These are phyloP conservation scores for Scortechinia acanthostroma DNA, from an alignment of 2,329 filamentous ascomycete species.

Conservation along the genomic window DNA sequence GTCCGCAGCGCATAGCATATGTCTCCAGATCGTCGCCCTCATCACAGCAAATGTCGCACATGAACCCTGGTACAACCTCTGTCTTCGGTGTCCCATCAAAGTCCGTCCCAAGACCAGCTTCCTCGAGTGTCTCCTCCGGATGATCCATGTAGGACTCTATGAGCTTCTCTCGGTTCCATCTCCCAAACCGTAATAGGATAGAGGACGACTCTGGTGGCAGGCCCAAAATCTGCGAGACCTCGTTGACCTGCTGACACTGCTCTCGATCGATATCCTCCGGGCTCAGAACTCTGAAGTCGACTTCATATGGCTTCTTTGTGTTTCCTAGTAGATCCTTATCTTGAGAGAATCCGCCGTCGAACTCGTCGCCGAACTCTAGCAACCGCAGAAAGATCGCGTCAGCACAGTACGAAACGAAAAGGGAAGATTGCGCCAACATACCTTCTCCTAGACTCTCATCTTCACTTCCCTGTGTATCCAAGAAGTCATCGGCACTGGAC, in stretches of 20 bases:
- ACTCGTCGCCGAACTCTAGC: slow-evolving; percentile 43
- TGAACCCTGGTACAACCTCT: slow-evolving; percentile 68
- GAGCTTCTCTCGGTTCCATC: slow-evolving; percentile 93
- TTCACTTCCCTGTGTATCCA: slow-evolving; percentile 73
- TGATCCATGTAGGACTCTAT: slow-evolving; percentile 96
- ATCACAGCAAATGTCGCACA: slow-evolving; percentile 94
- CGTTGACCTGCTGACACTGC: slow-evolving; percentile 78
- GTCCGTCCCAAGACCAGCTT: slow-evolving; percentile 70
- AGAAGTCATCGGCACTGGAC: slow-evolving; percentile 70
- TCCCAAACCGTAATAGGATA: slow-evolving; percentile 79
- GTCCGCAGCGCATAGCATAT: slow-evolving; percentile 90
- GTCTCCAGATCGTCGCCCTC: slow-evolving; percentile 71
- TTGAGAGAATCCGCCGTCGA: slow-evolving; percentile 23
- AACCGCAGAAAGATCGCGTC: slow-evolving; percentile 51
- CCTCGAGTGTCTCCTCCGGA: slow-evolving; percentile 71
- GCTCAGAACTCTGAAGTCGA: slow-evolving; percentile 75
- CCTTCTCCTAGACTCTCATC: slow-evolving; percentile 16
- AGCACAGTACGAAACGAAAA: slow-evolving; percentile 11
- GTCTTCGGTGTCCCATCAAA: slow-evolving; percentile 58
- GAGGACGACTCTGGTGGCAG: slow-evolving; percentile 83
- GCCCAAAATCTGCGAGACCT: slow-evolving; percentile 86
- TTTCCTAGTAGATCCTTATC: slow-evolving; percentile 58
- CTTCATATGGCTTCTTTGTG: slow-evolving; percentile 70
- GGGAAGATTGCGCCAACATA: background rate
- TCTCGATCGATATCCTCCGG: slow-evolving; percentile 77